Evolutionary conservation across 768 basidiomycete species (phyloP), one percentile per base, ranked within the genome.

Genomic region (Mrakia frigida): DNA sequence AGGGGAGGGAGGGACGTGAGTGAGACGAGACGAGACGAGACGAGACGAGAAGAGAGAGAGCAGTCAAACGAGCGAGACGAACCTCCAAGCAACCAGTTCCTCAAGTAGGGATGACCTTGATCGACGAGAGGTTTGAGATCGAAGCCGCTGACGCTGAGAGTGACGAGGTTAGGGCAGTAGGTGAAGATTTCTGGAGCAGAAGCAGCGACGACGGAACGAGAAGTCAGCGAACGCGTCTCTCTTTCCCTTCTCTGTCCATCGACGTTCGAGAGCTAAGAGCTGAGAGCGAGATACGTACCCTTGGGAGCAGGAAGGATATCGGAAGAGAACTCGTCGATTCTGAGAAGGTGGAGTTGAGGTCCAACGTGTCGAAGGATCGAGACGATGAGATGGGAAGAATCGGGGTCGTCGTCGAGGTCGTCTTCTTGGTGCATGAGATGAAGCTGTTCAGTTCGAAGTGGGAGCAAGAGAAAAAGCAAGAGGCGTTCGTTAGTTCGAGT

Each of bases 341-440:
- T 67, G 35, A 75, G 74, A 39, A 67, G 63, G 10, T n/a, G 56
- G 39, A 75, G 74, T 31, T 75, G 74, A 28, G 10, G 74, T 13
- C 74, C 74, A 50, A 75, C 53, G 28, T 46, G 28, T 6, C 33
- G 16, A 35, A 75, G 67, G 35, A 70, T 75, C 7, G 74, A 33
- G 43, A 75, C 39, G 65, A 75, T n/a, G 18, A 75, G 74, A 41
- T 37, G 50, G 67, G 59, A 67, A 2, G 13, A 28, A 11, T 68
- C 74, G 6, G 74, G 74, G 10, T 75, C 53, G 37, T 35, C 50
- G 35, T 75, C 74, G 21, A 59, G 6, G 10, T 75, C 74, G 53
- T 75, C 74, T 52, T 75, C 74, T 18, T 56, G 37, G 35, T 75
- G 74, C 25, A 69, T 65, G 21, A 75, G 74, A 37, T 75, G 74